These are phyloP conservation scores for Ustanciosporium gigantosporum DNA, from an alignment of 1,284 basidiomycete genomes.

Conservation along the genomic window DNA sequence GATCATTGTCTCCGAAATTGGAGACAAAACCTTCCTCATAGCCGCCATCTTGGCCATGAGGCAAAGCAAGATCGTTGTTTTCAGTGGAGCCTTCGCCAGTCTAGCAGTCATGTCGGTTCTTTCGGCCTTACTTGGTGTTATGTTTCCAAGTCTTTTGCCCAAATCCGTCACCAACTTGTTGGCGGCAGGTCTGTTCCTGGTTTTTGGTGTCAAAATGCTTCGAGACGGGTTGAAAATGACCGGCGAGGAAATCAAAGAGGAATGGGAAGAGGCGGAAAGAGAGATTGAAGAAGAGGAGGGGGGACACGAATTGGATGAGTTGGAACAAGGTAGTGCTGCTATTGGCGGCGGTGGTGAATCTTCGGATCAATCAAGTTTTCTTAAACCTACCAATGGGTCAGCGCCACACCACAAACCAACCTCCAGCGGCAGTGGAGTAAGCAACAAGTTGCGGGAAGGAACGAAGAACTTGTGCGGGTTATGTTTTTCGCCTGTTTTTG, in stretches of 20 bases:
- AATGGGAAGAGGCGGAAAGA: slow-evolving; percentile 72
- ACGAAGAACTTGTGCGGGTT: slow-evolving; percentile 79
- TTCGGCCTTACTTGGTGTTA: slow-evolving; percentile 53
- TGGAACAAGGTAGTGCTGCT: slow-evolving; percentile 17
- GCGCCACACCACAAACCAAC: background rate
- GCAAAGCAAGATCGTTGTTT: slow-evolving; percentile 82
- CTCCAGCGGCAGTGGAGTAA: background rate
- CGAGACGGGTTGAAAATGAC: slow-evolving; percentile 44
- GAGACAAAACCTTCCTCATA: slow-evolving; percentile 98
- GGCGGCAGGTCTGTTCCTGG: slow-evolving; percentile 68
- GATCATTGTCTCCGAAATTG: slow-evolving; percentile 64
- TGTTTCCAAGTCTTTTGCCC: slow-evolving; percentile 54
- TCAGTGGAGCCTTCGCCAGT: slow-evolving; percentile 83
- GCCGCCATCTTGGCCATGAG: slow-evolving; percentile 95
- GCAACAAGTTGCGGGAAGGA: slow-evolving; percentile 66
- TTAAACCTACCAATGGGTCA: background rate
- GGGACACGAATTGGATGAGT: slow-evolving; percentile 70
- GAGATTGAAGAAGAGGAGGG: slow-evolving; percentile 79
- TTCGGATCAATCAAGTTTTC: too few species aligned
- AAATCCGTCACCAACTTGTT: slow-evolving; percentile 72
- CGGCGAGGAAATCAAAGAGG: slow-evolving; percentile 64
- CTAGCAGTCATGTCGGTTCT: slow-evolving; percentile 77
- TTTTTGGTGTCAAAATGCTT: slow-evolving; percentile 54
- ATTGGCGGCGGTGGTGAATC: too few species aligned
- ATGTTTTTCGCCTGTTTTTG: slow-evolving; percentile 87